Conservation (phyloP, 73 alveolate genomes). For the Uronychia binucleata region DNA sequence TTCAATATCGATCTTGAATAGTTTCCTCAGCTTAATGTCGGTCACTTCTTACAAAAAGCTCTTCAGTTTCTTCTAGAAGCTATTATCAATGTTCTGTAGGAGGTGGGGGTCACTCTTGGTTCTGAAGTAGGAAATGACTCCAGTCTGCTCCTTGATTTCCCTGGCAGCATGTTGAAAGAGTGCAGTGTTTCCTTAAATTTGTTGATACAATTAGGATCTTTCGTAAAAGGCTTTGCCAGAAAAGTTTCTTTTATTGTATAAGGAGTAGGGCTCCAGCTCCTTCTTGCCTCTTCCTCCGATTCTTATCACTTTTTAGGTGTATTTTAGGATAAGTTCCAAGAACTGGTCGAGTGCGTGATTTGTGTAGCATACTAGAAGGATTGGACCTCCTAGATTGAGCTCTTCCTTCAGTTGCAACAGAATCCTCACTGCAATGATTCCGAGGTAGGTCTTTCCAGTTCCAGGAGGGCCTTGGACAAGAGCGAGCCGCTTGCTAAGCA, state of each 20-base stretch:
- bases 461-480: constrained; percentile 95
- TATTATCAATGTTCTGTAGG: too few species aligned
- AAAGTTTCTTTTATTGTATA: neutral
- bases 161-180: too few species aligned
- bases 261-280: neutral
- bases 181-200: too few species aligned
- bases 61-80: too few species aligned
- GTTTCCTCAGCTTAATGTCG: too few species aligned
- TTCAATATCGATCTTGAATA: too few species aligned
- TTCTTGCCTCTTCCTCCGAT: constrained; percentile 67
- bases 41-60: too few species aligned
- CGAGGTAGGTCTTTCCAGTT: constrained; percentile 88
- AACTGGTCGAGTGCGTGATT: constrained; percentile 92
- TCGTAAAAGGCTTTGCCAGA: too few species aligned
- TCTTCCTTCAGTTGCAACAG: constrained; percentile 54
- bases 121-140: too few species aligned
- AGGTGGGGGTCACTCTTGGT: too few species aligned
- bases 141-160: too few species aligned
- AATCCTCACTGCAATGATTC: constrained; percentile 67
- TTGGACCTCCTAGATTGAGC: constrained; percentile 57
- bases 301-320: constrained; percentile 79
- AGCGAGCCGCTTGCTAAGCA: constrained; percentile 67
- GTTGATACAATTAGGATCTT: too few species aligned
- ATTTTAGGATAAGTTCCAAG: constrained; percentile 68
- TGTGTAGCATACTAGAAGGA: constrained; percentile 83